Percentiles rank a stretch among this genome's conserved stretches.
phyloP scores from a whole-genome alignment of 164 flowering plant genomes.

The Hamamelis virginiana region DNA sequence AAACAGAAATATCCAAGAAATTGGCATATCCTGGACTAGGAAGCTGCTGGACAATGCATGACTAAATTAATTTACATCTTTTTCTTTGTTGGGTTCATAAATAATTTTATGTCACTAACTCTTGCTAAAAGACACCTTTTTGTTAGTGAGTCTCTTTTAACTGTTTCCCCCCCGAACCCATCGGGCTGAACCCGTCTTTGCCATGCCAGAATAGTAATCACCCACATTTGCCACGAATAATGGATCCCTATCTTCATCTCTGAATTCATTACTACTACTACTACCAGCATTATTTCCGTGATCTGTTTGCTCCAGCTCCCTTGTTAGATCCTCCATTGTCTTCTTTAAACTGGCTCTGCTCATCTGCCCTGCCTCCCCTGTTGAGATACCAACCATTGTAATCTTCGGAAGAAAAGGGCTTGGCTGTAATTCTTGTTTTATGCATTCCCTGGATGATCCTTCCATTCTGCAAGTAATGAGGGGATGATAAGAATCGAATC shows the following conservation, averaged over 20 bases:
- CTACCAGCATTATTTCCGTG: constrained; percentile 24
- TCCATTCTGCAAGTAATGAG: constrained; percentile 18
- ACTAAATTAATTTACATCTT: constrained; percentile 6
- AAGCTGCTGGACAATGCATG: background rate
- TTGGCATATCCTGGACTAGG: background rate
- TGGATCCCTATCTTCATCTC: constrained; percentile 74
- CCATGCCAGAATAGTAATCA: constrained; percentile 51
- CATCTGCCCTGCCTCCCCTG: constrained; percentile 68
- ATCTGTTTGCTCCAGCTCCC: constrained; percentile 62
- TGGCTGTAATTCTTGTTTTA: constrained; percentile 24
- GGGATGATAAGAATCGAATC: background rate
- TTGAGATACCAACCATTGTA: constrained; percentile 93
- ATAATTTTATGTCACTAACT: background rate
- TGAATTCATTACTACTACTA: constrained; percentile 18
- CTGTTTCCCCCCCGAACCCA: constrained; percentile 45
- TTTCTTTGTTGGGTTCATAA: too few species aligned
- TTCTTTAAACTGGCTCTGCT: constrained; percentile 71
- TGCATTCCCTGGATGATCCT: constrained; percentile 16
- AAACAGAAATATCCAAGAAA: background rate
- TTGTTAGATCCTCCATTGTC: constrained; percentile 78
- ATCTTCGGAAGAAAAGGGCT: constrained; percentile 82
- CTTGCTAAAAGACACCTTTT: too few species aligned
- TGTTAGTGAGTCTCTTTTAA: constrained; percentile 6
- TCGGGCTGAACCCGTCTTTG: constrained; percentile 51
- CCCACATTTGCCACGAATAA: constrained; percentile 94